Base-by-base conservation (phyloP, 768 basidiomycete species). In the Nidula microcarpa region DNA sequence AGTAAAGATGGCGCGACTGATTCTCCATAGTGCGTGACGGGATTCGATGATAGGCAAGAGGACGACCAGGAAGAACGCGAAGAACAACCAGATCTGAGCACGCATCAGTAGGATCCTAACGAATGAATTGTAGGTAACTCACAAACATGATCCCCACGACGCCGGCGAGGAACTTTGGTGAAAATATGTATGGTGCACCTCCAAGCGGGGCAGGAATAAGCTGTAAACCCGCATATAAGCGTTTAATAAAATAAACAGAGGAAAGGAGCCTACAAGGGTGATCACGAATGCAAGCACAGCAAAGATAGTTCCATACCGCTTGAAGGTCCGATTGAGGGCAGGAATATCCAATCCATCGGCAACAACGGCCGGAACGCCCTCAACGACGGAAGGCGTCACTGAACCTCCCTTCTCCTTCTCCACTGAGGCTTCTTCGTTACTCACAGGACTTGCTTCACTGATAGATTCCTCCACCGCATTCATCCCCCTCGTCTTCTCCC, bases 401-500 rank as follows among this genome's bases (percentile, higher is more conserved):
- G 44, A 46, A 18, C 14, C 10, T 18, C 18, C 18, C 14, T 46
- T 23, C 10, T 46, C 18, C 14, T 14, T 46, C 14, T 46, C 5
- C 44, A 14, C 2, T 30, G 10, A 11, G 10, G 18, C 10, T 30
- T 23, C 44, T 3, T 16, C 18, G 2, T 5, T 5, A 14, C 16
- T 16, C 11, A 41, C 16, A 23, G 23, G 23, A 23, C 23, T 23
- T 1, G 35, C 30, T 14, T 47, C 47, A 11, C 7, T 14, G 10
- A 45, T 33, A 32, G 41, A 16, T 37, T 61, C 58, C 44, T 54
- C 39, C 6, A 57, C 49, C 16, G 39, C 18, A n/a, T 18, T 41
- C 56, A 63, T 62, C 13, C 43, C 49, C 14, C 62, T 44, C 34
- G 61, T 59, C 52, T 60, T 59, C 47, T 64, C 64, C 58, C 61